phyloP scores from a whole-genome alignment of 2,329 filamentous ascomycete species.

The Aspergillus novoparasiticus region DNA sequence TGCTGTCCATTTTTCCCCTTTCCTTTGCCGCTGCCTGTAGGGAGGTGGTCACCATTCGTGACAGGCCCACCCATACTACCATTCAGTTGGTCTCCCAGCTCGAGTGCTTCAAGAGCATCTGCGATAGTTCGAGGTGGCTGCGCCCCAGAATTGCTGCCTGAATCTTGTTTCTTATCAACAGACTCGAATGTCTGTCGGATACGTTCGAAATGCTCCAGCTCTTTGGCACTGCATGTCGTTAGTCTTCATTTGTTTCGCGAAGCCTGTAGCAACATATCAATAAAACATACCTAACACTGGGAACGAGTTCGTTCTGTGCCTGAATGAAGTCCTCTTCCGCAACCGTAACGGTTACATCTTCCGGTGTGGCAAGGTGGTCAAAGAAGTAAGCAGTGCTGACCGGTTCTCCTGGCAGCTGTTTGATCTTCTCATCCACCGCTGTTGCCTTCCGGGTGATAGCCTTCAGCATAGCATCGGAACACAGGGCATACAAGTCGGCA shows the following conservation, averaged over 20 bases:
- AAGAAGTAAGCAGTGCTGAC: constrained; percentile 94
- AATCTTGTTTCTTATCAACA: constrained; percentile 48
- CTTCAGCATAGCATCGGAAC: constrained; percentile 98
- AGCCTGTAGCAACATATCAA: not conserved
- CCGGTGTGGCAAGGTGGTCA: constrained; percentile 81
- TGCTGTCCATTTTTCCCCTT: constrained; percentile 34
- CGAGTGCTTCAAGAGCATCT: constrained; percentile 41
- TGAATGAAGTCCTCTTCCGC: constrained; percentile 83
- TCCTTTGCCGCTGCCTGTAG: constrained; percentile 32
- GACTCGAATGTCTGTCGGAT: constrained; percentile 82
- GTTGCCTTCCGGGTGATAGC: constrained; percentile 89
- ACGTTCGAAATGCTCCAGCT: constrained; percentile 85
- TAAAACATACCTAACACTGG: constrained; percentile 66
- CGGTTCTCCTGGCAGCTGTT: constrained; percentile 57
- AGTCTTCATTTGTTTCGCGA: constrained; percentile 19
- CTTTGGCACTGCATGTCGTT: constrained; percentile 67
- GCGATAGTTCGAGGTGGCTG: constrained; percentile 37
- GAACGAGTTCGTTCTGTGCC: constrained; percentile 84
- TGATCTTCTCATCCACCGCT: constrained; percentile 81
- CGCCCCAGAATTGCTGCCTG: constrained; percentile 12
- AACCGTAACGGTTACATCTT: constrained; percentile 85
- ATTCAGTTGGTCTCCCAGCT: constrained; percentile 25
- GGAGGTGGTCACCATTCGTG: constrained; percentile 28
- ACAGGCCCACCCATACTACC: constrained; percentile 24
- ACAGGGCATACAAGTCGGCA: constrained; percentile 94